A percentile compares a stretch with the other conserved stretches of the same genome.
These are phyloP conservation scores for Sarcomyxa edulis DNA, from an alignment of 768 basidiomycete species.

Conservation along the genomic window DNA sequence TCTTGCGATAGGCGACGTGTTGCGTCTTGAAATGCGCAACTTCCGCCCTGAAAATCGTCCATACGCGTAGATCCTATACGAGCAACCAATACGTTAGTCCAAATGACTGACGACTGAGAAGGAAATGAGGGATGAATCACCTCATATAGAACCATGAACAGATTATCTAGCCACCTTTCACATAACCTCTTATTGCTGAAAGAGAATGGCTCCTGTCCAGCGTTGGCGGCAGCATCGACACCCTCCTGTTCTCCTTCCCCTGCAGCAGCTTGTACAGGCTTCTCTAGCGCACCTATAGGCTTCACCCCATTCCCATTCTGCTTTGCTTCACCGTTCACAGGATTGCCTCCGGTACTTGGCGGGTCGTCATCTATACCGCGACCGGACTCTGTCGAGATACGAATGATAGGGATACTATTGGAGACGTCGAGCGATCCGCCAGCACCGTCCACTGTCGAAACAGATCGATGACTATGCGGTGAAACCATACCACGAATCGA, in stretches of 20 bases:
- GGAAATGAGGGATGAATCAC: conserved; percentile 31
- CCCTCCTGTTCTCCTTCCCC: conserved; percentile 33
- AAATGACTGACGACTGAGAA: too few relatives aligned
- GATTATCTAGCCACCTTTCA: conserved; percentile 95
- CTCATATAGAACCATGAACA: conserved; percentile 99
- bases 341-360: conserved; percentile 18
- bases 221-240: conserved; percentile 27
- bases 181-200: conserved; percentile 97
- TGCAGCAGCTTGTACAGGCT: conserved; percentile 45
- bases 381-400: conserved; percentile 20
- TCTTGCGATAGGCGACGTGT: conserved; percentile 96
- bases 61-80: conserved; percentile 84
- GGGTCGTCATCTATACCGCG: conserved; percentile 32
- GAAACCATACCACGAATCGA: conserved; percentile 61
- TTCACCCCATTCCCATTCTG: conserved; percentile 28
- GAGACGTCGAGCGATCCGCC: conserved; percentile 15
- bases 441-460: conserved; percentile 17
- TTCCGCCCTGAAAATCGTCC: conserved; percentile 98
- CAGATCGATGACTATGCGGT: conserved; percentile 25
- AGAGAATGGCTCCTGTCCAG: conserved; percentile 64
- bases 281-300: conserved; percentile 30
- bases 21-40: conserved; percentile 99
- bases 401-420: conserved; percentile 9
- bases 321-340: conserved; percentile 24
- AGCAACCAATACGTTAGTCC: conserved; percentile 2